phyloP scores from a whole-genome alignment of 768 basidiomycete species.

The Mycena latifolia region DNA sequence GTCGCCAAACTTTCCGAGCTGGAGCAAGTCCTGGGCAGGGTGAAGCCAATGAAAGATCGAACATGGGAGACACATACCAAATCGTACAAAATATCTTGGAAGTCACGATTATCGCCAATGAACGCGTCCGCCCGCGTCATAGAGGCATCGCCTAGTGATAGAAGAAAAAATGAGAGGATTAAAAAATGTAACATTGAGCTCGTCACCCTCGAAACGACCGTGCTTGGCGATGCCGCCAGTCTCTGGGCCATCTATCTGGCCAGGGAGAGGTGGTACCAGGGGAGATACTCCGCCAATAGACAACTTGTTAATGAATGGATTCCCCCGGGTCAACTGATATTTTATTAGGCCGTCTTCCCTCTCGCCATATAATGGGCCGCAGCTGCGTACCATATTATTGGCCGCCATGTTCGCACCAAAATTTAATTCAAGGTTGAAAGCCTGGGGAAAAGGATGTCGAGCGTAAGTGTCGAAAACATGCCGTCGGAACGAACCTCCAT shows the following conservation, averaged over 20 bases:
- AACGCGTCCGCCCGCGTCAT: too few species aligned
- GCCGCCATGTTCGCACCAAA: slow-evolving; percentile 29
- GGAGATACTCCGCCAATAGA: slow-evolving; percentile 33
- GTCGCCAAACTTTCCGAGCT: slow-evolving; percentile 31
- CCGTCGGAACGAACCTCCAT: slow-evolving; percentile 27
- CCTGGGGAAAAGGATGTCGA: neutral
- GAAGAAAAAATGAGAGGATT: too few species aligned
- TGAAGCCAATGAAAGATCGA: neutral
- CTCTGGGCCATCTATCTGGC: slow-evolving; percentile 31
- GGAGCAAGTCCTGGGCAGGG: slow-evolving; percentile 23
- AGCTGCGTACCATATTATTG: slow-evolving; percentile 26
- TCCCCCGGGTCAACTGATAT: slow-evolving; percentile 29
- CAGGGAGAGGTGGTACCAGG: slow-evolving; percentile 24
- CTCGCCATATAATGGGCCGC: too few species aligned
- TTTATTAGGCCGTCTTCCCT: neutral
- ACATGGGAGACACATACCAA: neutral
- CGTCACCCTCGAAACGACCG: slow-evolving; percentile 32
- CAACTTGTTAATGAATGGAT: slow-evolving; percentile 32
- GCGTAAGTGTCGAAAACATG: neutral
- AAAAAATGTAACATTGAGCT: neutral
- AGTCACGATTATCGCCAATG: slow-evolving; percentile 35
- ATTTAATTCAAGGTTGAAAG: slow-evolving; percentile 28
- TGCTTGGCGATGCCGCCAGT: slow-evolving; percentile 35
- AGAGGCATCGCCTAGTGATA: slow-evolving; percentile 28
- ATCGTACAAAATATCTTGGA: slow-evolving; percentile 33